Evolutionary conservation across 2,329 filamentous ascomycete species (phyloP).

Genomic region (Basipetospora chlamydospora): DNA sequence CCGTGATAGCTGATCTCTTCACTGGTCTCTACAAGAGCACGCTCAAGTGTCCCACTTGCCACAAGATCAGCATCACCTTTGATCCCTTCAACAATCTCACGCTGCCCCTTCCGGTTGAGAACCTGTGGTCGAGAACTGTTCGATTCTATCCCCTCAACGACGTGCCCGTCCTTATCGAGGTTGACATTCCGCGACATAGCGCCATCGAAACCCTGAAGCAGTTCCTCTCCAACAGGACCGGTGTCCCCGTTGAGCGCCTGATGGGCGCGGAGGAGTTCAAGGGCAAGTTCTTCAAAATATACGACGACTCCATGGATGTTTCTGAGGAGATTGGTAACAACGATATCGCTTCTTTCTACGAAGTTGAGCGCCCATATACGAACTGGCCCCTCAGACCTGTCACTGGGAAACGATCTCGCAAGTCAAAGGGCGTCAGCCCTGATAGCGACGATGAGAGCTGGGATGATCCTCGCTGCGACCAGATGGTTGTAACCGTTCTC

Average conservation of each 20-base stretch:
- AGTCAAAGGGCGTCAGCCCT: conserved; percentile 32
- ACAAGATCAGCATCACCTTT: conserved; percentile 96
- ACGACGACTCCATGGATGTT: conserved; percentile 52
- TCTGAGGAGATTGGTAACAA: conserved; percentile 58
- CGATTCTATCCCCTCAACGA: conserved; percentile 67
- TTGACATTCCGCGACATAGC: conserved; percentile 69
- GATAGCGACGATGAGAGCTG: conserved; percentile 34
- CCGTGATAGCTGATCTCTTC: conserved; percentile 88
- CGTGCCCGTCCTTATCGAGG: conserved; percentile 52
- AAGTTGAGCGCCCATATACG: conserved; percentile 65
- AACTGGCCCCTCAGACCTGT: conserved; percentile 44
- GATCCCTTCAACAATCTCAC: conserved; percentile 95
- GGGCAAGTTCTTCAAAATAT: conserved; percentile 73
- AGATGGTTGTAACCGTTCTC: conserved; percentile 56
- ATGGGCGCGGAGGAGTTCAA: conserved; percentile 74
- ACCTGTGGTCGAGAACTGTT: conserved; percentile 60
- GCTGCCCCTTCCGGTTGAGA: conserved; percentile 76
- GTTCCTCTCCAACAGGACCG: conserved; percentile 52
- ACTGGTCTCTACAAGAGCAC: conserved; percentile 98
- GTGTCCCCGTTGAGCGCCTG: conserved; percentile 49
- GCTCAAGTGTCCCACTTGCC: conserved; percentile 76
- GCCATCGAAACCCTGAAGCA: conserved; percentile 55
- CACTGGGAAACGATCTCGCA: conserved; percentile 32
- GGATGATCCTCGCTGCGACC: conserved; percentile 48
- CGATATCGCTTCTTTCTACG: conserved; percentile 54